Conservation (phyloP, 1,284 basidiomycete genomes). For the Cutaneotrichosporon cyanovorans region DNA sequence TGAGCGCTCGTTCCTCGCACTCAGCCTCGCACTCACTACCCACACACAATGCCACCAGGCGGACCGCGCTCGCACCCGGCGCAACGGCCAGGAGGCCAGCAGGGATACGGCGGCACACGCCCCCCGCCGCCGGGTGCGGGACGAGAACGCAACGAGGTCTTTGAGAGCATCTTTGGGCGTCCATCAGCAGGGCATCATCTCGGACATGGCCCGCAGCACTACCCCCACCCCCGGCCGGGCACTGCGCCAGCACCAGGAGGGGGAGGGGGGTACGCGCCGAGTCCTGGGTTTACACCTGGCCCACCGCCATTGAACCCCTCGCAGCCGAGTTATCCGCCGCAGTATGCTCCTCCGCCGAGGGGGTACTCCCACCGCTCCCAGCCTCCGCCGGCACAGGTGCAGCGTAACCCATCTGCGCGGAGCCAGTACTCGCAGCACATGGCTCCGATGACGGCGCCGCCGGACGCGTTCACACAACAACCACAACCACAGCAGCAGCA, state of each 20-base stretch:
- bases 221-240: not conserved
- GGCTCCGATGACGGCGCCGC: too few relatives aligned
- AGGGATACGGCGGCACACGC: not conserved
- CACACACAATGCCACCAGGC: conserved; percentile 5
- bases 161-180: conserved; percentile 46
- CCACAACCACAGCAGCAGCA: conserved; percentile 1
- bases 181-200: conserved; percentile 43
- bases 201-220: conserved; percentile 10
- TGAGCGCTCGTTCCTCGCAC: too few relatives aligned
- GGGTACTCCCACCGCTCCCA: not conserved
- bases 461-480: too few relatives aligned
- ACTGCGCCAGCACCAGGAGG: too few relatives aligned
- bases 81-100: not conserved
- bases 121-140: not conserved
- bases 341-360: too few relatives aligned
- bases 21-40: not conserved
- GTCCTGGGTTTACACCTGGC: not conserved
- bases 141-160: conserved; percentile 37
- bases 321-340: conserved; percentile 8
- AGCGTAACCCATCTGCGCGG: not conserved
- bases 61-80: conserved; percentile 9
- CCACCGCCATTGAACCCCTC: conserved; percentile 3
- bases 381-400: conserved; percentile 4
- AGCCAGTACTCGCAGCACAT: too few relatives aligned
- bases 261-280: too few relatives aligned